Evolutionary conservation across 2,329 filamentous ascomycete genomes (phyloP), one percentile per base, ranked within the genome.

Genomic region (Lecanicillium sp.): DNA sequence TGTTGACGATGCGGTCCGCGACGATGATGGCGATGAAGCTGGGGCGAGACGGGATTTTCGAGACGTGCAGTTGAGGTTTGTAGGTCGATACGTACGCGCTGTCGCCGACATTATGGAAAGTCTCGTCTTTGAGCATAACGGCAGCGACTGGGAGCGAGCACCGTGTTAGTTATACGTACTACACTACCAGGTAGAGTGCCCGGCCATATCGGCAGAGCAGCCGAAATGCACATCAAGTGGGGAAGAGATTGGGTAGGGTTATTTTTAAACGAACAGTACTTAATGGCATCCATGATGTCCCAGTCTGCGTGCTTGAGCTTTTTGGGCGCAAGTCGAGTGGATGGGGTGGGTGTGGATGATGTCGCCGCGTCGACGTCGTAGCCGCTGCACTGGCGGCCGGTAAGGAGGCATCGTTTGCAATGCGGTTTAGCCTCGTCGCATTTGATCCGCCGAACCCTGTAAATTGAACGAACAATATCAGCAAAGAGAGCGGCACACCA

Each of bases 391-490:
- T 33, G 36, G 17, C 44, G 44, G 6, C 44, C 44, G 4, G 44
- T 48, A 4, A 48, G 37, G 12, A 48, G 27, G 32, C 48, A 50
- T 44, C 48, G 41, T 23, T 38, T 26, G 42, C 48, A 50, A 37
- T 39, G 32, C 12, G 48, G 48, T 29, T 50, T 50, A 35, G 24
- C 48, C 17, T 50, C 48, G 17, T 50, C 48, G 8, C 48, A 50
- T 41, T 50, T 50, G 17, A 50, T 45, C 19, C 42, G 40, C 24
- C 47, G 47, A 21, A 44, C 38, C 24, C 47, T 49, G 35, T 27
- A 14, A 10, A 21, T 12, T 33, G 39, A 32, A 38, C n/a, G 19
- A 33, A 38, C 15, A 32, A 39, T 14, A 14, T 35, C 6, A 35
- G 32, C 32, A n/a, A n/a, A n/a, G n/a, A n/a, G n/a, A n/a, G n/a